Conservation (phyloP, 2,329 filamentous ascomycete species). For the Sporothrix brasiliensis region DNA sequence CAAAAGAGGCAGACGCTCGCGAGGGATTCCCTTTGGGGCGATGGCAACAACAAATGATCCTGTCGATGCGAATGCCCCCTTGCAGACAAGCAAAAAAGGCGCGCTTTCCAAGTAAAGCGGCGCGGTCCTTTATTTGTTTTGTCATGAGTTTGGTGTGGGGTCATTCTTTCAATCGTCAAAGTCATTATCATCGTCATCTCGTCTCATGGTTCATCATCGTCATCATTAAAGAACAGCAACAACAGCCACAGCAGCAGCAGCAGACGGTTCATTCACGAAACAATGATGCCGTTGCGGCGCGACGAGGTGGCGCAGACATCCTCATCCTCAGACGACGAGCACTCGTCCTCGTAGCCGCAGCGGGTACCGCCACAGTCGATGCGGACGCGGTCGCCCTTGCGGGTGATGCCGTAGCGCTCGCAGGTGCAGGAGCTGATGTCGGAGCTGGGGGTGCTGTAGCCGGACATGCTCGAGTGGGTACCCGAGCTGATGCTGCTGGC, state of each 20-base stretch:
- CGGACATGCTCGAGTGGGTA: constrained; percentile 73
- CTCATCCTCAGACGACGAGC: constrained; percentile 64
- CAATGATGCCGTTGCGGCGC: constrained; percentile 67
- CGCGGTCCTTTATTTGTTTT: constrained; percentile 11
- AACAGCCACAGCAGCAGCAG: background rate
- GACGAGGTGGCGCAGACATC: constrained; percentile 58
- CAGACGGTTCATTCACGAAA: constrained; percentile 45
- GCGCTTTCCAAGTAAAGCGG: constrained; percentile 13
- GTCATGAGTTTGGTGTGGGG: background rate
- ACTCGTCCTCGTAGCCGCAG: constrained; percentile 78
- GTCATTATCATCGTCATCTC: constrained; percentile 10
- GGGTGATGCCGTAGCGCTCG: constrained; percentile 95
- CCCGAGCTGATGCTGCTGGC: constrained; percentile 51
- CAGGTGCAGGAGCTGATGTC: constrained; percentile 83
- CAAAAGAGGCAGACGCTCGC: background rate
- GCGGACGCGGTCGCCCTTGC: constrained; percentile 89
- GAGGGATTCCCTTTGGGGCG: background rate
- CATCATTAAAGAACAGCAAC: background rate
- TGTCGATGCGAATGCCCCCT: constrained; percentile 6
- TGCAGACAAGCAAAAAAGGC: constrained; percentile 5
- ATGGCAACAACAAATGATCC: background rate
- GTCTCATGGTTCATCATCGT: background rate
- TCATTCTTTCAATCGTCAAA: constrained; percentile 21
- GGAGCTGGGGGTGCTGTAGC: constrained; percentile 77
- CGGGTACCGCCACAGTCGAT: constrained; percentile 90